Evolutionary conservation across 2,329 filamentous ascomycete species (phyloP), one percentile per base, ranked within the genome.

Genomic region (Cadophora malorum): DNA sequence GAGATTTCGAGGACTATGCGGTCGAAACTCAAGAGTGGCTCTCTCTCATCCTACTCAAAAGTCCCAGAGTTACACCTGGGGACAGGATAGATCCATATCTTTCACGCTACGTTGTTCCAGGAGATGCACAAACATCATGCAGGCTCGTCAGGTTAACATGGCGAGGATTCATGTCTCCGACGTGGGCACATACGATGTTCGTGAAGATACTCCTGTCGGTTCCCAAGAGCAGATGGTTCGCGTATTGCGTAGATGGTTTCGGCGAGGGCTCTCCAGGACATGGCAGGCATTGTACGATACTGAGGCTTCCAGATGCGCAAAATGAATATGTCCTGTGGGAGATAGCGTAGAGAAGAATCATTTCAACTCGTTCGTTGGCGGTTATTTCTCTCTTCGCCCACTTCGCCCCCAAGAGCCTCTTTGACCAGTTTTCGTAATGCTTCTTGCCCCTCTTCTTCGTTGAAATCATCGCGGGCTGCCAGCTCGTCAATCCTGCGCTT

Each of bases 401-500:
- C 86, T 64, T 92, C 85, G 0, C 89, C 92, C 28, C 85, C 81
- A 21, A 99, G 83, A 2, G 92, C 94, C 75, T 97, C 93, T 72
- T 91, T 87, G 6, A 99, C 89, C 69, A 99, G 81, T 72, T 88
- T 85, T 69, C 94, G 86, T 75, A 99, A 80, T 76, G 94, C 89
- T 25, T 85, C 86, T 80, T 99, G 96, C 4, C 91, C 92, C 68
- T 91, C 88, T 64, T 92, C 89, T 5, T 89, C 91, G 74, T 95
- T 84, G 75, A 97, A 97, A 76, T 98, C 94, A 28, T 91, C 89
- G 50, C 93, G 85, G 45, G 90, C 86, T 1, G 96, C 94, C 68
- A 99, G 81, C 79, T 97, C 91, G 76, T 98, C 94, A 76, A 99
- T 98, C 64, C 92, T 86, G 72, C 91, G 85, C 76, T 91, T 88